Base-by-base conservation (phyloP, 2,329 filamentous ascomycete genomes). In the Penicillium fuscoglaucum region DNA sequence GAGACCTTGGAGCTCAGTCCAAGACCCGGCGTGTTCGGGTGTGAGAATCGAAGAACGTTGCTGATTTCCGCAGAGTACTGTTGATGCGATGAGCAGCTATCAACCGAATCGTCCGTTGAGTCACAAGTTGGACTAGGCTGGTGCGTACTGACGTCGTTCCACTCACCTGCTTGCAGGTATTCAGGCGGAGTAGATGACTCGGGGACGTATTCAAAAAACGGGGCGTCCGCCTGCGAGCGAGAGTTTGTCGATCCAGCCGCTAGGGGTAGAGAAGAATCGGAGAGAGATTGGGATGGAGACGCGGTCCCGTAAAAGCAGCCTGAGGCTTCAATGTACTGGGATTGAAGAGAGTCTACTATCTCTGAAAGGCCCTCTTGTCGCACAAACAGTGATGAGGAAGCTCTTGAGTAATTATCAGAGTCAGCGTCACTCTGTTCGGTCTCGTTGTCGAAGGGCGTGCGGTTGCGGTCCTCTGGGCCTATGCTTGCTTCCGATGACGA, bases 261-360 rank as follows among this genome's bases (percentile, higher is more conserved):
- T 24, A 15, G n/a, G 8, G 24, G 17, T 13, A n/a, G 24, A n/a
- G 54, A 56, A 17, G 10, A 26, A 10, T 48, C 43, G 15, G 40
- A 19, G 28, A 29, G 8, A 17, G 13, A 19, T 19, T 31, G 24
- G 26, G 37, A 19, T 33, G 17, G 35, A 17, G 50, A 47, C 10
- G 13, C 6, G 21, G 21, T 48, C 28, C 40, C 29, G 35, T n/a
- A 10, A 26, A 33, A 21, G 15, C 10, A 4, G 31, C n/a, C 13
- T 19, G 53, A 52, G 21, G 21, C n/a, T 51, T 41, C 17, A 12
- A 43, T 31, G 39, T 48, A 35, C 19, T 35, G 33, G 12, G 45
- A 26, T 46, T 46, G 39, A 26, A 49, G 52, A 33, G 52, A 55
- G 12, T 50, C 31, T 19, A 44, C 10, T 39, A 55, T 50, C 39